phyloP scores from a whole-genome alignment of 2,329 filamentous ascomycete species.

The Fusarium continuum region DNA sequence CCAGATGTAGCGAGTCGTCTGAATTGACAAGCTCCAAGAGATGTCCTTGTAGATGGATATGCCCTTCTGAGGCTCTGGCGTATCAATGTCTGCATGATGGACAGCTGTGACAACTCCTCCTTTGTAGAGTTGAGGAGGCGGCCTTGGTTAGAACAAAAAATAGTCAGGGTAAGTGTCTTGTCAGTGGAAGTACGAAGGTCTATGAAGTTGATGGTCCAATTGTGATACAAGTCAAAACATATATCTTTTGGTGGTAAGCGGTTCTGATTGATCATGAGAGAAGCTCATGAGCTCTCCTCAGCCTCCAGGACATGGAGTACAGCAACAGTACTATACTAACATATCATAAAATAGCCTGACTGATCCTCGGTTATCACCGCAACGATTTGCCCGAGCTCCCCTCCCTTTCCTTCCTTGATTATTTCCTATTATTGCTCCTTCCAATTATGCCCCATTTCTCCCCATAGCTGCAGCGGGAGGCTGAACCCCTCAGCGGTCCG shows the following conservation, averaged over 20 bases:
- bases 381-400: conserved; percentile 4
- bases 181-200: background rate
- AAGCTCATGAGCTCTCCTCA: too few relatives aligned
- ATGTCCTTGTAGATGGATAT: conserved; percentile 4
- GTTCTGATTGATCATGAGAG: too few relatives aligned
- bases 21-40: conserved; percentile 5
- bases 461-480: conserved; percentile 24
- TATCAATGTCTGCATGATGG: conserved; percentile 29
- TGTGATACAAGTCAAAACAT: too few relatives aligned
- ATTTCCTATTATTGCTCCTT: conserved; percentile 12
- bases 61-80: conserved; percentile 24
- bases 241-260: too few relatives aligned
- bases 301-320: background rate
- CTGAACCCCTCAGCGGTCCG: conserved; percentile 31
- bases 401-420: conserved; percentile 1
- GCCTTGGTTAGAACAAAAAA: too few relatives aligned
- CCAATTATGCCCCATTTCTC: conserved; percentile 18
- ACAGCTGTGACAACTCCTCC: background rate
- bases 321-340: too few relatives aligned
- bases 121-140: background rate
- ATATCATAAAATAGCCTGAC: too few relatives aligned
- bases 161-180: too few relatives aligned
- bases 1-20: conserved; percentile 34
- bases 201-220: background rate
- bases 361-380: conserved; percentile 39